A percentile compares a stretch with the other conserved stretches of the same genome.
Conservation (phyloP, 2,329 filamentous ascomycete species). For the Colletotrichum sojae region DNA sequence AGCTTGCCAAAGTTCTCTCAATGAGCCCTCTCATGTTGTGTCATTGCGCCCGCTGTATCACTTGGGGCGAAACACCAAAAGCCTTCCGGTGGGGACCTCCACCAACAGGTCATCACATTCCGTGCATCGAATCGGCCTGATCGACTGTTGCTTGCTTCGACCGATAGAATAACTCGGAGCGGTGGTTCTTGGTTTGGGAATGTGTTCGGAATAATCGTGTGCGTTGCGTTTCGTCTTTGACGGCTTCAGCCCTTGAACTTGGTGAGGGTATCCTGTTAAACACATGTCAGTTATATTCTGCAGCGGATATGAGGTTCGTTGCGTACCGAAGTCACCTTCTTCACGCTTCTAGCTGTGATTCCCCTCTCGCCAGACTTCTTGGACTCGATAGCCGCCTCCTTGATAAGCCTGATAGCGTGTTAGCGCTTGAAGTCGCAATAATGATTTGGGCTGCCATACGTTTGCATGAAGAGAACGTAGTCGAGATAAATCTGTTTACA, state of each 20-base stretch:
- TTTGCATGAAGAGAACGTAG: conserved; percentile 85
- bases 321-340: conserved; percentile 82
- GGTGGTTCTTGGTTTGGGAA: not conserved
- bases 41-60: no score
- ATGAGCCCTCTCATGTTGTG: no score
- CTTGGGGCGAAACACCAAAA: no score
- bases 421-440: conserved; percentile 19
- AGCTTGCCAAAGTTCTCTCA: not conserved
- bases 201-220: not conserved
- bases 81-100: no score
- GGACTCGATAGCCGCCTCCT: conserved; percentile 82
- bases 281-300: not conserved
- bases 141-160: no score
- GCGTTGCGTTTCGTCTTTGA: not conserved
- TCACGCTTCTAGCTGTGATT: conserved; percentile 81
- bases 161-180: not conserved
- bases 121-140: no score
- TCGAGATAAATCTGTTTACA: conserved; percentile 81
- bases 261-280: conserved; percentile 71
- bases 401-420: conserved; percentile 67
- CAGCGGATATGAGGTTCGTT: not conserved
- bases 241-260: conserved; percentile 72
- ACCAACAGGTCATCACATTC: no score
- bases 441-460: conserved; percentile 53
- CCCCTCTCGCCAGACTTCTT: conserved; percentile 81